phyloP scores from a whole-genome alignment of 495 filamentous ascomycete species.

The Lindgomyces ingoldianus region DNA sequence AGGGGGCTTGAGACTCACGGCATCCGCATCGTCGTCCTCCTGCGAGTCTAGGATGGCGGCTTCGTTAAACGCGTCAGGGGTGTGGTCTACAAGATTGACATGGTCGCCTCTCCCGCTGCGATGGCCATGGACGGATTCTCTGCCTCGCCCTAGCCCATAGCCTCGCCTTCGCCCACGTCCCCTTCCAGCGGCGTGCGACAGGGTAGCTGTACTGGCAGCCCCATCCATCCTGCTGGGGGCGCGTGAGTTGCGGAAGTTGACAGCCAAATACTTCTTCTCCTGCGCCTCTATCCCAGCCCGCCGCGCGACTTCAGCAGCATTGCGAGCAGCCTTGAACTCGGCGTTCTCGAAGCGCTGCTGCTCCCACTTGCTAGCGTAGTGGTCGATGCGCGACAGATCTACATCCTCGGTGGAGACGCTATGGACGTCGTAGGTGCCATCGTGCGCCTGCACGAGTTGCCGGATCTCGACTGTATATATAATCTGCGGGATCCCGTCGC shows the following conservation, averaged over 20 bases:
- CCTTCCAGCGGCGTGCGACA: background rate
- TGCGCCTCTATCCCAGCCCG: conserved; percentile 10
- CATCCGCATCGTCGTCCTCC: conserved; percentile 1
- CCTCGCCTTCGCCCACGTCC: conserved; percentile 11
- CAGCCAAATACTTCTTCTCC: conserved; percentile 6
- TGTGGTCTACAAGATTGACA: background rate
- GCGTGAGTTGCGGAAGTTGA: conserved; percentile 10
- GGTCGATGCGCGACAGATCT: conserved; percentile 16
- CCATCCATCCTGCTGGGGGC: background rate
- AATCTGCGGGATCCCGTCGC: background rate
- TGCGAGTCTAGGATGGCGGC: background rate
- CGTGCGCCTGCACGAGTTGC: background rate
- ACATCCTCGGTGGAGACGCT: conserved; percentile 1
- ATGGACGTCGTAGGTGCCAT: background rate
- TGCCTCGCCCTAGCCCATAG: too few species aligned
- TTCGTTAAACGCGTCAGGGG: background rate
- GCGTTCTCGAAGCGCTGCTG: conserved; percentile 26
- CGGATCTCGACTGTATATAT: conserved; percentile 15
- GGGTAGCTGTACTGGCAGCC: background rate
- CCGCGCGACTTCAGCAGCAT: background rate
- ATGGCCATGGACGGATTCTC: background rate
- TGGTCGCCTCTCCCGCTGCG: background rate
- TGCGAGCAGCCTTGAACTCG: conserved; percentile 15
- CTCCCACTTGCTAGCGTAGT: conserved; percentile 13
- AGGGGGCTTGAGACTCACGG: background rate